Percentiles rank a stretch among this genome's conserved stretches.
phyloP scores from a whole-genome alignment of 768 basidiomycete species.

The Naganishia onofrii region DNA sequence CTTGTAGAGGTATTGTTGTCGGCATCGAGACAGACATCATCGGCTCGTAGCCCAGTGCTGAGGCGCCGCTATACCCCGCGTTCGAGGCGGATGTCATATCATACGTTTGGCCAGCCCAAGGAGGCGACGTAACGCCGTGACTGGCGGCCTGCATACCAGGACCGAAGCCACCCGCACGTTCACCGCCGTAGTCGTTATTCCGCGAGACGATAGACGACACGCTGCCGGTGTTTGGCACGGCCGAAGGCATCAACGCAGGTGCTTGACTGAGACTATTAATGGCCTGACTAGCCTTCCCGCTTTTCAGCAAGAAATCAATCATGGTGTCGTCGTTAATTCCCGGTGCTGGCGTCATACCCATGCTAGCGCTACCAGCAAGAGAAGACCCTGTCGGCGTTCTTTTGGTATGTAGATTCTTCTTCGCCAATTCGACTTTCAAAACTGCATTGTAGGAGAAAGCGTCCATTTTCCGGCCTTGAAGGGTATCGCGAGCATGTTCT shows the following conservation, averaged over 20 bases:
- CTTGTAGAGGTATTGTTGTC: neutral
- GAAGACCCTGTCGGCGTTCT: slow-evolving; percentile 54
- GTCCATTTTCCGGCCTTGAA: slow-evolving; percentile 88
- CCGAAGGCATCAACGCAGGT: slow-evolving; percentile 9
- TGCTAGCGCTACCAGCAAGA: slow-evolving; percentile 1
- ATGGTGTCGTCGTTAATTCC: slow-evolving; percentile 56
- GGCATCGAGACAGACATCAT: neutral
- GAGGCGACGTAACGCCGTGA: neutral
- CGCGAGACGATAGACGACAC: neutral
- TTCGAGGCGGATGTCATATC: slow-evolving; percentile 3
- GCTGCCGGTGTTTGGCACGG: neutral
- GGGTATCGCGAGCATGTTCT: slow-evolving; percentile 74
- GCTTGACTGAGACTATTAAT: slow-evolving; percentile 19
- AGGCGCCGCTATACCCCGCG: neutral
- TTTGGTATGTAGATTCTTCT: slow-evolving; percentile 98
- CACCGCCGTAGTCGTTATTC: neutral
- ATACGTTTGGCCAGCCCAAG: neutral
- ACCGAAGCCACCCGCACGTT: neutral
- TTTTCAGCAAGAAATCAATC: slow-evolving; percentile 41
- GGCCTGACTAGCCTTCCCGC: slow-evolving; percentile 33
- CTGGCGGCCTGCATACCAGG: neutral
- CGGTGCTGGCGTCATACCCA: neutral
- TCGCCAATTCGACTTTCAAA: slow-evolving; percentile 98
- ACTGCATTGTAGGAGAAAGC: slow-evolving; percentile 88
- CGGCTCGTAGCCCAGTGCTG: neutral